Evolutionary conservation across 495 filamentous ascomycete genomes (phyloP).

Genomic region (Hypoxylon trugodes): DNA sequence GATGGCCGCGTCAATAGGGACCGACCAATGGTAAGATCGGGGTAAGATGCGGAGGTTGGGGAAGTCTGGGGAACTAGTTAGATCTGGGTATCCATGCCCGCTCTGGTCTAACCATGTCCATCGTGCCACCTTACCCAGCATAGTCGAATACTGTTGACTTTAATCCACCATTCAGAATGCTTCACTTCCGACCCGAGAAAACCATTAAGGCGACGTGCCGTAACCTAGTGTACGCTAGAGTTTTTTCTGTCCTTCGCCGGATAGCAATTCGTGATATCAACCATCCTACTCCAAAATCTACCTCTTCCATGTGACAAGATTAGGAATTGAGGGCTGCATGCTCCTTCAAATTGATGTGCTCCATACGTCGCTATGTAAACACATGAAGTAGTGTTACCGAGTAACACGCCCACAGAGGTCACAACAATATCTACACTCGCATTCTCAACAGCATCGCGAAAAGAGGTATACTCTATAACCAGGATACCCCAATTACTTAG

Average conservation of each 20-base stretch:
- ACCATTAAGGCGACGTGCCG: neutral
- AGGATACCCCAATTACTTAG: too few species aligned
- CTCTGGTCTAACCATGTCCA: conserved; percentile 4
- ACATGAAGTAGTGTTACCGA: too few species aligned
- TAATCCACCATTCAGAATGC: conserved; percentile 26
- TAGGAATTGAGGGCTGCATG: too few species aligned
- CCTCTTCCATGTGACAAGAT: too few species aligned
- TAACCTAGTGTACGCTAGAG: neutral
- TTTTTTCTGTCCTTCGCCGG: neutral
- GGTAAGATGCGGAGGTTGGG: conserved; percentile 24
- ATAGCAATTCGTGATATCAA: neutral
- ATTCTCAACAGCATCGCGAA: too few species aligned
- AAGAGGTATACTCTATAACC: too few species aligned
- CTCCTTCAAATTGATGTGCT: too few species aligned
- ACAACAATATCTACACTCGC: too few species aligned
- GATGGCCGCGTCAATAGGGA: neutral
- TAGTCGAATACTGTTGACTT: neutral
- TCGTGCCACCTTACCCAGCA: neutral
- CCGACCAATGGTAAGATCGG: conserved; percentile 3
- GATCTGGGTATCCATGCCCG: conserved; percentile 1
- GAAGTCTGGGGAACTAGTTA: conserved; percentile 26
- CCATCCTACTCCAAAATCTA: too few species aligned
- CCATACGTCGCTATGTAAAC: too few species aligned
- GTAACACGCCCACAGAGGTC: too few species aligned
- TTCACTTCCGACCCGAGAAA: neutral